These are phyloP conservation scores for Talaromyces stipitatus DNA, from an alignment of 495 filamentous ascomycete genomes.

Conservation along the genomic window DNA sequence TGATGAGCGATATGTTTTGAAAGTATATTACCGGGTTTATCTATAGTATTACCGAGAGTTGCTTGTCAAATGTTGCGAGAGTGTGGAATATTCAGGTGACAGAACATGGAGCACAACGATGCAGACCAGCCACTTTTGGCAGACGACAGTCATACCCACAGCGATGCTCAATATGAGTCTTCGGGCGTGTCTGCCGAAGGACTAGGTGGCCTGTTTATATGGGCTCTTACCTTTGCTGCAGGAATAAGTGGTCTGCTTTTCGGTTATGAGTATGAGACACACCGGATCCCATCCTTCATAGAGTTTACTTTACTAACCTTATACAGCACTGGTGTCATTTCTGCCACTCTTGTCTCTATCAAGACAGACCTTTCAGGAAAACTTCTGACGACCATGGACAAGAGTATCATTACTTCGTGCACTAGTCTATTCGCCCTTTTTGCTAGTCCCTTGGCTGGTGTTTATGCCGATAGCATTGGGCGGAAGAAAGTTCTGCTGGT, in stretches of 20 bases:
- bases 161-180: constrained; percentile 9
- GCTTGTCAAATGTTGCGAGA: not conserved
- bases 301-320: not conserved
- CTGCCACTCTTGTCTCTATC: constrained; percentile 76
- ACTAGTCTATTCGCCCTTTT: constrained; percentile 76
- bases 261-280: constrained; percentile 58
- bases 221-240: constrained; percentile 70
- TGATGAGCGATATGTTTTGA: too few species aligned
- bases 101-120: not conserved
- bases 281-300: constrained; percentile 1
- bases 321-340: constrained; percentile 81
- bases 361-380: constrained; percentile 62
- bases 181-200: constrained; percentile 8
- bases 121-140: constrained; percentile 4
- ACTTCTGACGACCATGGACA: constrained; percentile 65
- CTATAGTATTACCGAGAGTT: too few species aligned
- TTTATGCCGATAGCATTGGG: constrained; percentile 67
- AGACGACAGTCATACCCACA: constrained; percentile 6
- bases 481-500: constrained; percentile 69
- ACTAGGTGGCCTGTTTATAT: constrained; percentile 47
- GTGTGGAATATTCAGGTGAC: not conserved
- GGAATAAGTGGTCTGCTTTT: constrained; percentile 83
- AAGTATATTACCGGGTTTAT: too few species aligned
- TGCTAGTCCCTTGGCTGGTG: constrained; percentile 65
- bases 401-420: constrained; percentile 74